A percentile compares a stretch with the other conserved stretches of the same genome.
phyloP scores from a whole-genome alignment of 179 eudicot genomes.

The Vitellaria paradoxa region DNA sequence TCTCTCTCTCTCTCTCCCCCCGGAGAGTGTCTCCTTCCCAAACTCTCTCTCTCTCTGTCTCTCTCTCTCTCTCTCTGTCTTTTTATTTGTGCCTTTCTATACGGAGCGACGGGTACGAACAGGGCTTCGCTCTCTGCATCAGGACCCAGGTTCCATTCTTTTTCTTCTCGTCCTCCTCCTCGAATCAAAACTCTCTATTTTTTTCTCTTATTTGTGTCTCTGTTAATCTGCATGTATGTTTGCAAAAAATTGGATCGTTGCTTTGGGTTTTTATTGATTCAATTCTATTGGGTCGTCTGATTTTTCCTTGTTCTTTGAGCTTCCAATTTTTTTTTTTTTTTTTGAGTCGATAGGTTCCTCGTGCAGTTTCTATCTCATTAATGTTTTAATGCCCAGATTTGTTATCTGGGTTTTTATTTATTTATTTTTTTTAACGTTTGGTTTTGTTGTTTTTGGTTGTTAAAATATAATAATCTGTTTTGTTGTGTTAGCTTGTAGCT shows the following conservation, averaged over 20 bases:
- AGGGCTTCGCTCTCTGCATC: neutral
- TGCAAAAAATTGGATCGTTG: neutral
- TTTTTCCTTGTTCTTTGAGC: neutral
- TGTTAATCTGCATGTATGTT: neutral
- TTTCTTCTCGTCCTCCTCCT: neutral
- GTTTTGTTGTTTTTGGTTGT: neutral
- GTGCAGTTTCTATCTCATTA: neutral
- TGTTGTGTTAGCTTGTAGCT: neutral
- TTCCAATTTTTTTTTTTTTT: neutral
- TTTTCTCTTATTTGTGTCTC: neutral
- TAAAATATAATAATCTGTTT: neutral
- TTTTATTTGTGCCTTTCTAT: too few species aligned
- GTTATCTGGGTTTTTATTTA: neutral
- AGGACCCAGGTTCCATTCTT: neutral
- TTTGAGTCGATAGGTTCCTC: neutral
- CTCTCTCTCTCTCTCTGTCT: neutral
- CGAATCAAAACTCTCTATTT: neutral
- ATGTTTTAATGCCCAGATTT: neutral
- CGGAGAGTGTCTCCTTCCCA: neutral
- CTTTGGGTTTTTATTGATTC: neutral
- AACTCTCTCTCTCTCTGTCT: neutral
- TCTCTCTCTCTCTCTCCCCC: neutral
- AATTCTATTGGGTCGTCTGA: neutral
- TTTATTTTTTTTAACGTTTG: neutral
- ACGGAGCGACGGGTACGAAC: neutral